A percentile compares a stretch with the other conserved stretches of the same genome.
Evolutionary conservation across 805 yeast species (phyloP).

Genomic region (Myxozyma monticola): DNA sequence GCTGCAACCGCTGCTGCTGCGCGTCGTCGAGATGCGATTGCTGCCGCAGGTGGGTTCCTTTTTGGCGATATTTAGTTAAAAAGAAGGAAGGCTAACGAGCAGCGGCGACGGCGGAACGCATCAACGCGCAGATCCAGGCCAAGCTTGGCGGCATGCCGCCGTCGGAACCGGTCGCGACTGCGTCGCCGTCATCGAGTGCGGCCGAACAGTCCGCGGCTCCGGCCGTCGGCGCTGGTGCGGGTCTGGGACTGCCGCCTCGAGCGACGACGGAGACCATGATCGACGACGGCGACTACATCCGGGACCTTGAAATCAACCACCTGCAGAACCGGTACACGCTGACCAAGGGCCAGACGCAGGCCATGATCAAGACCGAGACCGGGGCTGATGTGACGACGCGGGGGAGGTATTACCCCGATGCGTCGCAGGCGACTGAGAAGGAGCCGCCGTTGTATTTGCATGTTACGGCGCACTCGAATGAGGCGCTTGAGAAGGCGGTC

Average conservation of each 20-base stretch:
- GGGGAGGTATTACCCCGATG: constrained; percentile 42
- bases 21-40: constrained; percentile 34
- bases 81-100: not conserved
- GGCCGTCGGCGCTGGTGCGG: not conserved
- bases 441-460: constrained; percentile 39
- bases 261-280: constrained; percentile 7
- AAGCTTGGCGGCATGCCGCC: constrained; percentile 5
- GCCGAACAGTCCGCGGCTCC: not conserved
- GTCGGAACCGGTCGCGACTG: not conserved
- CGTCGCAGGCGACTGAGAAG: constrained; percentile 35
- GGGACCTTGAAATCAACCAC: constrained; percentile 40
- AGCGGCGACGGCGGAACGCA: constrained; percentile 40
- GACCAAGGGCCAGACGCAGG: constrained; percentile 40
- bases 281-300: constrained; percentile 29
- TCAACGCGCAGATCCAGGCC: constrained; percentile 36
- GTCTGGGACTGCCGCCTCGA: not conserved
- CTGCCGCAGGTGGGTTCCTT: constrained; percentile 30
- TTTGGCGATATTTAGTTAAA: not conserved
- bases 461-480: constrained; percentile 63
- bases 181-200: not conserved
- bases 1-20: constrained; percentile 12
- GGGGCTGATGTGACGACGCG: constrained; percentile 38
- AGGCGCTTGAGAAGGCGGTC: constrained; percentile 56
- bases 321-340: constrained; percentile 40
- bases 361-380: constrained; percentile 35